phyloP scores from a whole-genome alignment of 305 asterid genomes.

The Fraxinus latifolia region DNA sequence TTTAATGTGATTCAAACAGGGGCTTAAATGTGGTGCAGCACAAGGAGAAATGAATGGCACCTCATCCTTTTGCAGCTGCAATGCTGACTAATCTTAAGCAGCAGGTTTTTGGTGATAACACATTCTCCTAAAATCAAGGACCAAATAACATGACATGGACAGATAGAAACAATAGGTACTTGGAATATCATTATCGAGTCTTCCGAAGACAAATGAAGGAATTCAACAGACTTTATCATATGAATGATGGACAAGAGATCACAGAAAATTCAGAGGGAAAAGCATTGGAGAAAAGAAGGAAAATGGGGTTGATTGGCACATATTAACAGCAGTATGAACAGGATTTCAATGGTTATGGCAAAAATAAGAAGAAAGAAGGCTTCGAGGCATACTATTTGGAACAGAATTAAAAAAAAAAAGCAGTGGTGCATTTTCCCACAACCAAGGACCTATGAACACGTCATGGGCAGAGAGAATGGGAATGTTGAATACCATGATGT shows the following conservation, averaged over 20 bases:
- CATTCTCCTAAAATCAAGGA: neutral
- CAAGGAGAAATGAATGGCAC: neutral
- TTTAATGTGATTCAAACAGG: too few relatives aligned
- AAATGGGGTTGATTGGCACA: neutral
- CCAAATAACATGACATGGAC: neutral
- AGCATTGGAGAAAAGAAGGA: neutral
- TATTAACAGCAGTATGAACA: neutral
- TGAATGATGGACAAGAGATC: neutral
- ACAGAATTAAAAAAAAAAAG: neutral
- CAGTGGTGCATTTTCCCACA: neutral
- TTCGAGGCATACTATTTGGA: neutral
- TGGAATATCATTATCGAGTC: neutral
- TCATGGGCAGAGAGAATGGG: neutral
- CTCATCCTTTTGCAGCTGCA: neutral
- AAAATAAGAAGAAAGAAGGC: neutral
- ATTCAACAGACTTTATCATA: neutral
- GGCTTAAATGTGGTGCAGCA: neutral
- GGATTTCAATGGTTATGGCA: neutral
- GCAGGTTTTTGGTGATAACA: neutral
- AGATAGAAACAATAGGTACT: neutral
- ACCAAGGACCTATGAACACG: neutral
- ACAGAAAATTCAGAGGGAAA: neutral
- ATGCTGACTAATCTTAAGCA: neutral
- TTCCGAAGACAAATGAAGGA: neutral
- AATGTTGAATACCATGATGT: neutral